Percentiles rank a stretch among this genome's conserved stretches.
Evolutionary conservation across 2,329 filamentous ascomycete genomes (phyloP).

Genomic region (Aureobasidium lini): DNA sequence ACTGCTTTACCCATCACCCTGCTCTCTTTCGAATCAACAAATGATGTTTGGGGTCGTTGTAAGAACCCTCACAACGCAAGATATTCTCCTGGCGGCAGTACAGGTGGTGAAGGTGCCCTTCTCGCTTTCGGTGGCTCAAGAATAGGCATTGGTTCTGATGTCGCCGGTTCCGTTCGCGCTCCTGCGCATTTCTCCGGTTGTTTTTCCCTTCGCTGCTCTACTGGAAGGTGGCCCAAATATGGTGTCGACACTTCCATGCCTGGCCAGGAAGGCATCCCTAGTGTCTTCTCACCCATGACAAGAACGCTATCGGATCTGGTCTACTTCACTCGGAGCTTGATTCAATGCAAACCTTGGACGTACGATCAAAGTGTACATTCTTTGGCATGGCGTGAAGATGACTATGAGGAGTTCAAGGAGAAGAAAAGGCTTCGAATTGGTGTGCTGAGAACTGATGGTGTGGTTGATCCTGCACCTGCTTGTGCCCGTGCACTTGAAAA

Average conservation of each 20-base stretch:
- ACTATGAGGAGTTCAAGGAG: conserved; percentile 54
- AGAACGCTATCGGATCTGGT: conserved; percentile 72
- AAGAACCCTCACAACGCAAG: conserved; percentile 76
- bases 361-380: conserved; percentile 84
- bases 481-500: conserved; percentile 69
- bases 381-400: conserved; percentile 63
- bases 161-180: conserved; percentile 78
- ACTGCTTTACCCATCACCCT: conserved; percentile 84
- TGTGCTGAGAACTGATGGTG: conserved; percentile 62
- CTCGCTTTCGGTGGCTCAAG: conserved; percentile 73
- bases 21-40: conserved; percentile 75
- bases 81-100: conserved; percentile 84
- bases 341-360: conserved; percentile 78
- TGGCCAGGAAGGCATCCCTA: conserved; percentile 82
- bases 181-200: conserved; percentile 88
- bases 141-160: conserved; percentile 85
- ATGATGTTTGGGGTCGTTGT: conserved; percentile 72
- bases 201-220: conserved; percentile 79
- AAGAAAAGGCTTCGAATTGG: conserved; percentile 65
- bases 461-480: conserved; percentile 80
- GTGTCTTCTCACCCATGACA: conserved; percentile 89
- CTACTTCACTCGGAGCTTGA: conserved; percentile 73
- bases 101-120: conserved; percentile 75
- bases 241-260: conserved; percentile 83
- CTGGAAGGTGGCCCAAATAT: conserved; percentile 81